Conservation (phyloP, 768 basidiomycete species). For the Austroboletus festivus region DNA sequence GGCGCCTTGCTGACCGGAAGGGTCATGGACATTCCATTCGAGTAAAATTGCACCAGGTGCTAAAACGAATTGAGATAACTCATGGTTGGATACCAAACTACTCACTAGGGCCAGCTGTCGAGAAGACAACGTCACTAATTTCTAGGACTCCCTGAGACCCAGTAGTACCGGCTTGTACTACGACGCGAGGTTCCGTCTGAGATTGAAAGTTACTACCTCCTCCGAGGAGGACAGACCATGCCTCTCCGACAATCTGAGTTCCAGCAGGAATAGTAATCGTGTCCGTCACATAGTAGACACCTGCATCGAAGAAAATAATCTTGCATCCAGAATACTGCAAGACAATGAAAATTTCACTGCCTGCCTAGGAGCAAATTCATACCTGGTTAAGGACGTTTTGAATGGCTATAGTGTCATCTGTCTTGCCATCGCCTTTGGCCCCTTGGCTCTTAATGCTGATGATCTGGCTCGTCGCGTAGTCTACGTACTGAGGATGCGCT, state of each 20-base stretch:
- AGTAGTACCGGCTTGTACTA: constrained; percentile 43
- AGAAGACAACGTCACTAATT: constrained; percentile 62
- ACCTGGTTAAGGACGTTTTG: constrained; percentile 57
- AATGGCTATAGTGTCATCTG: constrained; percentile 72
- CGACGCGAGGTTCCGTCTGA: constrained; percentile 35
- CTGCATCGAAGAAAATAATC: constrained; percentile 79
- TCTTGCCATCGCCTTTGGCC: constrained; percentile 68
- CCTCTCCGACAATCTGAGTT: constrained; percentile 47
- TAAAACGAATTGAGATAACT: constrained; percentile 2
- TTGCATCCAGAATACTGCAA: constrained; percentile 65
- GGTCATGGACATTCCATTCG: constrained; percentile 61
- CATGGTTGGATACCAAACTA: background rate
- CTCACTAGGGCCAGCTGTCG: constrained; percentile 48
- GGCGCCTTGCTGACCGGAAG: constrained; percentile 47
- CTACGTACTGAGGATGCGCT: constrained; percentile 62
- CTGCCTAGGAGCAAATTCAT: background rate
- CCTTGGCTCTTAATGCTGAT: constrained; percentile 68
- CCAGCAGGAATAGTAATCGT: constrained; percentile 50
- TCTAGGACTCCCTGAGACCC: constrained; percentile 52
- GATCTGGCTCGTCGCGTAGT: constrained; percentile 57
- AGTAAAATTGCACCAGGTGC: constrained; percentile 47
- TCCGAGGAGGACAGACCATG: constrained; percentile 47
- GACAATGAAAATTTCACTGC: background rate
- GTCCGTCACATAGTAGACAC: constrained; percentile 43
- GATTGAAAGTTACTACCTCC: constrained; percentile 41